Evolutionary conservation across 768 basidiomycete genomes (phyloP), one percentile per base, ranked within the genome.

Genomic region (Suillus occidentalis): DNA sequence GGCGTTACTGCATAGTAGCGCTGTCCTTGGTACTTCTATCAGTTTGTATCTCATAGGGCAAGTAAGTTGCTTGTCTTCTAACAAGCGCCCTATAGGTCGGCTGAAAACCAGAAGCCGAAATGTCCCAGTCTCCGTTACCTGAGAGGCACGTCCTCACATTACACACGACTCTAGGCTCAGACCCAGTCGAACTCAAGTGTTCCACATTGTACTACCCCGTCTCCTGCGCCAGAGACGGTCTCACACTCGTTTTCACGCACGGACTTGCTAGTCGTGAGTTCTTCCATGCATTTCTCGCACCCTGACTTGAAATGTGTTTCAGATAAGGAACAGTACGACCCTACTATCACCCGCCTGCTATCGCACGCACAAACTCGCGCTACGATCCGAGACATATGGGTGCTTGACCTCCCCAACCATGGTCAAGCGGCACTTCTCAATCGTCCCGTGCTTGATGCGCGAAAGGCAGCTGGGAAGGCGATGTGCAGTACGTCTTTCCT

Each of bases 381-480:
- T 40, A 66, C 62, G 34, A 70, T 78, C 22, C 68, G 71, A 3
- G 77, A 78, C 53, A 71, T 79, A 62, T 78, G 77, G 77, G 70
- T 73, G 3, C 65, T 79, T 3, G 77, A 78, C 60, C 70, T 77
- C 62, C 79, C 76, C 1, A 78, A 78, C 60, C 77, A 78, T 39
- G 77, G 78, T 6, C 72, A 79, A 59, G 67, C 78, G 12, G 77
- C 77, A 16, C 60, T 62, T 7, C 55, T 76, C n/a, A 78, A 78
- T 56, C 75, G 76, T 20, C 42, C 36, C 55, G 52, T 69, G 22
- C 71, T 76, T 36, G 69, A 75, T 28, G 64, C 68, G 49, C 58
- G 69, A 53, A 76, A 77, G 62, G 60, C 57, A 8, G 61, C 57
- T 1, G 61, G 63, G 25, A 42, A 43, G 9, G 69, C 69, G 12